Percentiles rank a stretch among this genome's conserved stretches.
Conservation (phyloP, 805 yeast genomes). For the Candida ulmi region DNA sequence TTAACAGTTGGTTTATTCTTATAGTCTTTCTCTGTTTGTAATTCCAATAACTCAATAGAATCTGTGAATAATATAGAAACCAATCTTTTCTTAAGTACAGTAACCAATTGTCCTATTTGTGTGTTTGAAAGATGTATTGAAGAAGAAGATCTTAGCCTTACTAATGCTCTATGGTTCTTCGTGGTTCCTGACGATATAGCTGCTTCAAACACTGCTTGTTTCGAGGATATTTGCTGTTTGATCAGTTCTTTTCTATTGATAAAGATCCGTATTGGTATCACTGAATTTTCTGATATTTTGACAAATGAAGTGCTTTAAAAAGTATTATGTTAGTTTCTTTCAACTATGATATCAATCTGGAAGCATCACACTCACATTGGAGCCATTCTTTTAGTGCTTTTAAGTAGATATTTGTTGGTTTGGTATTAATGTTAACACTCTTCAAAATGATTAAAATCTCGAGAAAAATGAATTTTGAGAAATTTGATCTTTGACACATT, state of each 20-base stretch:
- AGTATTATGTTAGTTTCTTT: not conserved
- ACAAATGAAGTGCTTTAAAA: slow-evolving; percentile 14
- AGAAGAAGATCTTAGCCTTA: slow-evolving; percentile 10
- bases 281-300: slow-evolving; percentile 5
- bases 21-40: slow-evolving; percentile 1
- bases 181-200: slow-evolving; percentile 17
- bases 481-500: not conserved
- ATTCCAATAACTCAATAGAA: slow-evolving; percentile 11
- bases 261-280: slow-evolving; percentile 14
- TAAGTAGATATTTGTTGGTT: too few relatives aligned
- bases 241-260: slow-evolving; percentile 12
- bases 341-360: too few relatives aligned
- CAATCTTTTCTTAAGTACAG: slow-evolving; percentile 10
- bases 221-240: slow-evolving; percentile 1
- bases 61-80: slow-evolving; percentile 8
- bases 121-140: slow-evolving; percentile 16
- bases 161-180: slow-evolving; percentile 13
- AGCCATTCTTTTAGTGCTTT: slow-evolving; percentile 5
- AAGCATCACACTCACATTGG: slow-evolving; percentile 14
- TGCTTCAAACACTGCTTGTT: slow-evolving; percentile 10
- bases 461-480: not conserved
- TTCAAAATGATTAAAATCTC: too few relatives aligned
- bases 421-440: too few relatives aligned
- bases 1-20: not conserved
- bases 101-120: slow-evolving; percentile 12